These are phyloP conservation scores for Thecaphora frezii DNA, from an alignment of 1,284 basidiomycete species.

Conservation along the genomic window DNA sequence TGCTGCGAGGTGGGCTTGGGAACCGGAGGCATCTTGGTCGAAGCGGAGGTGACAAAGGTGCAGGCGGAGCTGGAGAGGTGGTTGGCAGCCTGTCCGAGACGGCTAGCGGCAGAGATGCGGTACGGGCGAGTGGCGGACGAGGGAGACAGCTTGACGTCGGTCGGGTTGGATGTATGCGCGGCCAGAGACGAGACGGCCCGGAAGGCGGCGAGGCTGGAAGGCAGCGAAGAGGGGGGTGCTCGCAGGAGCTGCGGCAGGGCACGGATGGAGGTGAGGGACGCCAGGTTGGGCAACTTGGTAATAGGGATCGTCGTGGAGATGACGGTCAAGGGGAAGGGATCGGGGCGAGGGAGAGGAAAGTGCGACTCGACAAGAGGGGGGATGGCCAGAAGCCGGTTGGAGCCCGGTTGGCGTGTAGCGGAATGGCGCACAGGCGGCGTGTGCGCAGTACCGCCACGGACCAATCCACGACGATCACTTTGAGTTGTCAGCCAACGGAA, in stretches of 20 bases:
- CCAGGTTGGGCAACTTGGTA: constrained; percentile 1
- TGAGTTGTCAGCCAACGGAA: no score
- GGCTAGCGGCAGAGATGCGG: background rate
- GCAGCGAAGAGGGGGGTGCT: constrained; percentile 3
- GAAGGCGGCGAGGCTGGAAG: background rate
- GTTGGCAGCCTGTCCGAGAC: constrained; percentile 12
- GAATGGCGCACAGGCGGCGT: no score
- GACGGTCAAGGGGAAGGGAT: no score
- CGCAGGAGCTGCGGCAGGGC: constrained; percentile 17
- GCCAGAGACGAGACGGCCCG: constrained; percentile 2
- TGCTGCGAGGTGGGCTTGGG: constrained; percentile 38
- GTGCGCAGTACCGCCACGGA: no score
- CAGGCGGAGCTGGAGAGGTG: constrained; percentile 8
- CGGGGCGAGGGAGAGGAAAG: no score
- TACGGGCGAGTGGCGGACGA: constrained; percentile 10
- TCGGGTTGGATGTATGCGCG: background rate
- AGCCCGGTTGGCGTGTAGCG: no score
- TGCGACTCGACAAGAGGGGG: no score
- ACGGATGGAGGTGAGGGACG: background rate
- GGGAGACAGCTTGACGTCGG: constrained; percentile 17
- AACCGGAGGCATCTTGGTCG: constrained; percentile 51
- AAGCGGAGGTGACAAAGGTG: constrained; percentile 13
- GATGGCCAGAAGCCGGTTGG: no score
- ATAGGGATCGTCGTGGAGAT: no score
- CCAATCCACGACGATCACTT: no score